phyloP scores from a whole-genome alignment of 192 early-diverging fungal genomes.

The Entomortierella lignicola region DNA sequence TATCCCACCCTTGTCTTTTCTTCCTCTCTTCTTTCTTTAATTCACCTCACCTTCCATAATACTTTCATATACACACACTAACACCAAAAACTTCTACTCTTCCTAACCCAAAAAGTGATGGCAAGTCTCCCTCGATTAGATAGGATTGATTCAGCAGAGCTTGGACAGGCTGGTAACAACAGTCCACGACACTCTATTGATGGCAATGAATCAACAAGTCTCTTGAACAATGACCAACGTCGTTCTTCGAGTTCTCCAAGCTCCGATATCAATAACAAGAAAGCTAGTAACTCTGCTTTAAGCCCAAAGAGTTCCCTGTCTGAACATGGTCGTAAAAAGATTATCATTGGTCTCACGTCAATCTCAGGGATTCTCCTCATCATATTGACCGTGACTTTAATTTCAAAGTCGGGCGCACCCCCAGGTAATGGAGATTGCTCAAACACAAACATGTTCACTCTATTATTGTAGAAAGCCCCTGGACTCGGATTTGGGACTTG shows the following conservation, averaged over 20 bases:
- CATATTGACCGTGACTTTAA: conserved; percentile 10
- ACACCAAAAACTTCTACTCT: background rate
- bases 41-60: background rate
- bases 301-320: conserved; percentile 21
- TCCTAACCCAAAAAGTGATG: background rate
- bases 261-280: background rate
- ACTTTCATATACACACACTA: background rate
- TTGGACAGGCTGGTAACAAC: conserved; percentile 10
- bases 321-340: conserved; percentile 26
- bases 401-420: conserved; percentile 11
- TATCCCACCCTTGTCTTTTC: background rate
- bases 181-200: conserved; percentile 4
- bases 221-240: conserved; percentile 1
- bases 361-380: conserved; percentile 30
- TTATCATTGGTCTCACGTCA: conserved; percentile 11
- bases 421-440: conserved; percentile 4
- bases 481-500: no score
- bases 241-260: background rate
- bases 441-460: background rate
- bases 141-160: conserved; percentile 20
- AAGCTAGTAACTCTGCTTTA: background rate
- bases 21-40: background rate
- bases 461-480: no score
- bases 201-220: conserved; percentile 7
- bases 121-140: background rate